A percentile compares a stretch with the other conserved stretches of the same genome.
phyloP scores from a whole-genome alignment of 306 rosid genomes.

The Astragalus membranaceus region DNA sequence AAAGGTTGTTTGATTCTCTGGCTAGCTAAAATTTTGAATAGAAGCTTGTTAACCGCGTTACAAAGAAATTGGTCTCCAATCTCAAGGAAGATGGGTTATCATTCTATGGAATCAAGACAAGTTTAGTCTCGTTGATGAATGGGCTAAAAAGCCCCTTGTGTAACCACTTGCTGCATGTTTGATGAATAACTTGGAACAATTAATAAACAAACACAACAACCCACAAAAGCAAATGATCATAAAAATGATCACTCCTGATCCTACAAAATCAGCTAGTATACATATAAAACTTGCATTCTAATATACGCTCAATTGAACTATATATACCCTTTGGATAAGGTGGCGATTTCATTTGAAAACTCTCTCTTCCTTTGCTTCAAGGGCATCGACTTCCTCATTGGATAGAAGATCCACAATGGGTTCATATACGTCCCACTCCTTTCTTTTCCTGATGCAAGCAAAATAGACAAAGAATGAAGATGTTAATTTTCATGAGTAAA shows the following conservation, averaged over 20 bases:
- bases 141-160: too few relatives aligned
- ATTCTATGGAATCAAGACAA: too few relatives aligned
- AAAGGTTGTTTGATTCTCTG: too few relatives aligned
- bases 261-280: neutral
- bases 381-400: slow-evolving; percentile 88
- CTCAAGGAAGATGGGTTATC: too few relatives aligned
- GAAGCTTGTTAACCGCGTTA: too few relatives aligned
- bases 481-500: neutral
- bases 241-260: neutral
- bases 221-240: neutral
- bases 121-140: too few relatives aligned
- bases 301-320: neutral
- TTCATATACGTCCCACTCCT: slow-evolving; percentile 91
- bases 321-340: neutral
- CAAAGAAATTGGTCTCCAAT: too few relatives aligned
- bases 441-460: slow-evolving; percentile 73
- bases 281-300: neutral
- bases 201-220: too few relatives aligned
- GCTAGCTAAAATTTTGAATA: too few relatives aligned
- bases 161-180: too few relatives aligned
- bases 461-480: slow-evolving; percentile 14
- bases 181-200: too few relatives aligned
- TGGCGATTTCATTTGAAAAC: slow-evolving; percentile 37
- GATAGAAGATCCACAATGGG: slow-evolving; percentile 91
- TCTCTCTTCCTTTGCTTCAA: slow-evolving; percentile 92